Base-by-base conservation (phyloP, 164 flowering plant genomes). In the Piper betle region DNA sequence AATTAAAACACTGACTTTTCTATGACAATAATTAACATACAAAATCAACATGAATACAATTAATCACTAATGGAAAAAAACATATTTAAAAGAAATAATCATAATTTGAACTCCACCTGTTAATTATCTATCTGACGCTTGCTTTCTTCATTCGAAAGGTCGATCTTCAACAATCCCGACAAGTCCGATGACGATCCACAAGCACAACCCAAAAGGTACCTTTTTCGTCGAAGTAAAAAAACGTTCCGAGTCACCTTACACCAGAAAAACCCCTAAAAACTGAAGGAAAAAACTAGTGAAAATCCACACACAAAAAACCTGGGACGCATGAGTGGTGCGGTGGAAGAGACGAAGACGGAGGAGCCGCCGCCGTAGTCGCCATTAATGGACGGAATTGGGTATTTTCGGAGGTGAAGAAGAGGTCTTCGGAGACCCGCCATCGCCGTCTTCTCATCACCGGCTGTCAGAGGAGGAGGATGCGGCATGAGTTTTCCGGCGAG, bases 61-160 rank as follows among this genome's bases (percentile, higher is more conserved):
- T 25, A 25, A 25, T 25, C 33, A 25, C 33, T 25, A 25, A 25
- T 25, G 2, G 33, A 25, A 25, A 25, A 25, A 25, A 25, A 0
- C 2, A 25, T 25, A 25, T 25, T 12, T 13, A n/a, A 19, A 55
- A 25, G 25, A 18, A 5, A 50, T 4, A 6, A 16, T 39, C 33
- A 16, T 55, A 1, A 43, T 6, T 6, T 11, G 4, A 11, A 39
- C 33, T 39, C 39, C 19, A 9, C 97, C 93, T 84, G 84, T 87
- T 90, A 40, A 76, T 62, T 39, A 75, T 57, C 37, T 39, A 75
- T 57, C 37, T 84, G 81, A 70, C 89, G 74, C 64, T 78, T 91
- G 80, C 78, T 84, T 66, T 90, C 97, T 62, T 83, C 87, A 37
- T 64, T 74, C 10, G 97, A 91, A 53, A 91, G 66, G 74, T 87